Percentiles rank a stretch among this genome's conserved stretches.
These are phyloP conservation scores for Arbutus unedo DNA, from an alignment of 148 eudicot genomes.

Conservation along the genomic window DNA sequence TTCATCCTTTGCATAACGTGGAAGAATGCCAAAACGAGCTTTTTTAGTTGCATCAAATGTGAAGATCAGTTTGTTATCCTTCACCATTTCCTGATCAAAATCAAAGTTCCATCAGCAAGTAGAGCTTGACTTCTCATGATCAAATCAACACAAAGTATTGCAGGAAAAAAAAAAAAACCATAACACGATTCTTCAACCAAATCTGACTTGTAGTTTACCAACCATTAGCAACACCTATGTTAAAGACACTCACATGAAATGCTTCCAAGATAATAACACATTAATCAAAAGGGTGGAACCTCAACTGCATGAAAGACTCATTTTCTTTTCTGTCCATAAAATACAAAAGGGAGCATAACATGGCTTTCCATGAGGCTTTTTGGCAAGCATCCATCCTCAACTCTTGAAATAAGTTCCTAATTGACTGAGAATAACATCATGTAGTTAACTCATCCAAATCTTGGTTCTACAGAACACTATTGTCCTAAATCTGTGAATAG, in stretches of 20 bases:
- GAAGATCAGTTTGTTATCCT: slow-evolving; percentile 62
- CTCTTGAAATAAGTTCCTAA: neutral
- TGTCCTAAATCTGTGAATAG: neutral
- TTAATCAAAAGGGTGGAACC: neutral
- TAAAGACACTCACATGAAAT: neutral
- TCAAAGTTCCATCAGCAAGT: neutral
- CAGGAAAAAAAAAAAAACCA: neutral
- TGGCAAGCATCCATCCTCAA: neutral
- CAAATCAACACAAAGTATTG: neutral
- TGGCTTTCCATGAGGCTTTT: neutral
- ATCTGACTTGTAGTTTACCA: neutral
- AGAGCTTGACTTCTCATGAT: slow-evolving; percentile 12
- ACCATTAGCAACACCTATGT: neutral
- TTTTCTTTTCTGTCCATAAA: neutral
- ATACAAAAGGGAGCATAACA: neutral
- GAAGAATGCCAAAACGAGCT: slow-evolving; percentile 89
- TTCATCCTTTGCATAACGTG: slow-evolving; percentile 89
- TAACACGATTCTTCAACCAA: neutral
- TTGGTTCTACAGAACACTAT: neutral
- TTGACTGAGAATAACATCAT: neutral
- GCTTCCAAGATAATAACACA: neutral
- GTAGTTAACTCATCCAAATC: neutral
- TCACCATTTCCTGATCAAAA: slow-evolving; percentile 81
- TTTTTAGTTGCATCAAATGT: slow-evolving; percentile 70
- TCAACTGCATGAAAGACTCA: neutral